phyloP scores from a whole-genome alignment of 2,329 filamentous ascomycete species.

The Fusarium oligoseptatum region DNA sequence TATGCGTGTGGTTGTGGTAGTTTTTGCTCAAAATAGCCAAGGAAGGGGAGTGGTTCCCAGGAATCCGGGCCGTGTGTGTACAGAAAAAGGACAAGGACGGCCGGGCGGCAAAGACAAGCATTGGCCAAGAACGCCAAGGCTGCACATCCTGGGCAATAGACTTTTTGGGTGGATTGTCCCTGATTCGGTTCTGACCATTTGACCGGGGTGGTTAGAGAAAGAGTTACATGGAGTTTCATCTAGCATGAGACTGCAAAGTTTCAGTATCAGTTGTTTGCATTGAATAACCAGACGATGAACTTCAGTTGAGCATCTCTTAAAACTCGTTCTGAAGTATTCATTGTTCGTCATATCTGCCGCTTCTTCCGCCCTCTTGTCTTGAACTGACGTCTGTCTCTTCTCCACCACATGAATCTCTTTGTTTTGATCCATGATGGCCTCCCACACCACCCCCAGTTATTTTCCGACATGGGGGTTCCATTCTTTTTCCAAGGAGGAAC shows the following conservation, averaged over 20 bases:
- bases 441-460: slow-evolving; percentile 33
- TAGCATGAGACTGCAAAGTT: background rate
- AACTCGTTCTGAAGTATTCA: background rate
- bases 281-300: background rate
- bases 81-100: background rate
- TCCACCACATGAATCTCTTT: slow-evolving; percentile 6
- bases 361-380: background rate
- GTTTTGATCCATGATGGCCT: background rate
- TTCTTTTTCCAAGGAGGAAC: slow-evolving; percentile 22
- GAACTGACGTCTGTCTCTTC: slow-evolving; percentile 5
- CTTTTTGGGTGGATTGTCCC: background rate
- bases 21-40: background rate
- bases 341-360: background rate
- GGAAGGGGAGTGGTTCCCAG: background rate
- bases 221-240: background rate
- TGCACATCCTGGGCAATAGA: background rate
- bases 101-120: slow-evolving; percentile 11
- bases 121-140: slow-evolving; percentile 9
- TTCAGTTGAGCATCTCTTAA: background rate
- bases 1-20: background rate
- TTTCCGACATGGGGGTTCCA: slow-evolving; percentile 28
- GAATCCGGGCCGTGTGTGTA: background rate
- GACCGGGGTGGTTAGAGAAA: background rate
- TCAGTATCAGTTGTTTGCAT: background rate
- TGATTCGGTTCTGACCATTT: background rate